Evolutionary conservation across 768 basidiomycete genomes (phyloP), one percentile per base, ranked within the genome.

Genomic region (Daedaleopsis sinensis): DNA sequence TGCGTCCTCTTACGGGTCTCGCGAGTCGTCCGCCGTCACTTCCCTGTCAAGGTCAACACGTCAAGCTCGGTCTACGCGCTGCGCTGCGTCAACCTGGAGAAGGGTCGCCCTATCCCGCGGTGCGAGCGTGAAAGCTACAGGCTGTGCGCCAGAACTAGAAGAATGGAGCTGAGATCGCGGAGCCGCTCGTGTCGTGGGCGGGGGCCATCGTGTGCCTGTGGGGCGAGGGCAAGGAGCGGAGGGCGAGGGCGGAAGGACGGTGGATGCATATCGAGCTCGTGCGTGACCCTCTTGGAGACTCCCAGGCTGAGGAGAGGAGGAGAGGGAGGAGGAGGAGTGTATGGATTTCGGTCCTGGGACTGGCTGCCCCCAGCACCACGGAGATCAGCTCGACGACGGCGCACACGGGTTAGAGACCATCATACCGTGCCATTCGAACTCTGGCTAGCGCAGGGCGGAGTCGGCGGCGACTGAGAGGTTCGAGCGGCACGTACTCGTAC

Each of bases 191-290:
- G 23, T 12, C 55, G 21, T 37, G 58, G 1, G 32, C 51, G 27
- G 36, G n/a, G 5, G 43, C 32, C 16, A 23, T 19, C 19, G 15
- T 16, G 11, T 59, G 58, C 43, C 13, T 19, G 36, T 59, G 58
- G 58, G 21, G 35, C 6, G 51, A 43, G 19, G 53, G 58, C 44
- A 42, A 42, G 21, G 32, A 37, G 35, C 12, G 15, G 36, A 10
- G 53, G 4, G 35, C 27, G 8, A 36, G 53, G 35, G 58, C 51
- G 8, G 43, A 39, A 15, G 43, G 53, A 9, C 44, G 53, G 12
- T 59, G 58, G 58, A 52, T n/a, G 18, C 58, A 59, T 21, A 59
- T 59, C 12, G 42, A 47, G 12, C 13, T 19, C 12, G 44, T 21
- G n/a, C 58, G 53, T 38, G 23, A 24, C 4, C 47, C 36, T 15